Base-by-base conservation (phyloP, 139 green algal species). In the Eudorina sp. region DNA sequence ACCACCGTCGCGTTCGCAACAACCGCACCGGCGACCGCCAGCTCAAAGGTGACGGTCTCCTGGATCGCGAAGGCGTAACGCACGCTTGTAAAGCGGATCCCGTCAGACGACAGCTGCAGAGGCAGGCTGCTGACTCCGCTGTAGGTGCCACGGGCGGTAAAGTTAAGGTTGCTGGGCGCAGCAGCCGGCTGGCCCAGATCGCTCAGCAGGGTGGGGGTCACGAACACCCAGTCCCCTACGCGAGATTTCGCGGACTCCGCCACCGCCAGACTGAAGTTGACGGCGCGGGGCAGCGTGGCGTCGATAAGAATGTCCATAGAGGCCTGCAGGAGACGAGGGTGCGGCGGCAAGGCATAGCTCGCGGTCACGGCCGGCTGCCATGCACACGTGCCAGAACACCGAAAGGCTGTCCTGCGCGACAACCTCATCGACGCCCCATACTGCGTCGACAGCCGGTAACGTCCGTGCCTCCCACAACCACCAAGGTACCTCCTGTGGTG, bases 211-310 rank as follows among this genome's bases (percentile, higher is more conserved):
- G 48, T 43, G 36, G 51, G 31, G 51, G 62, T 81, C 68, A 81
- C n/a, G 51, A 40, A 88, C 4, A 48, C 48, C 83, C 83, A 88
- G 36, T 88, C 83, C 68, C 83, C 83, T 19, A 88, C 83, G 31
- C 83, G 83, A 0, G 68, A 53, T 18, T 51, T 3, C 0, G 3
- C 1, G 16, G 62, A 1, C 4, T 64, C 29, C 7, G 27, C 36
- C 1, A 88, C 4, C 5, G 29, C 4, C 6, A 88, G 83, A 36
- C 34, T 60, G 34, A 51, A 72, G 51, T 21, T 45, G 45, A 81
- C 48, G 2, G 68, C 36, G 9, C 6, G 36, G 4, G 68, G 68
- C 25, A 55, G 36, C 48, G 83, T 46, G 68, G 66, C 83, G 68
- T 82, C 58, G 1, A 88, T 23, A 0, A 1, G 5, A 16, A 88